A percentile compares a stretch with the other conserved stretches of the same genome.
These are phyloP conservation scores for Noccaea caerulescens DNA, from an alignment of 345 rosid genomes.

Conservation along the genomic window DNA sequence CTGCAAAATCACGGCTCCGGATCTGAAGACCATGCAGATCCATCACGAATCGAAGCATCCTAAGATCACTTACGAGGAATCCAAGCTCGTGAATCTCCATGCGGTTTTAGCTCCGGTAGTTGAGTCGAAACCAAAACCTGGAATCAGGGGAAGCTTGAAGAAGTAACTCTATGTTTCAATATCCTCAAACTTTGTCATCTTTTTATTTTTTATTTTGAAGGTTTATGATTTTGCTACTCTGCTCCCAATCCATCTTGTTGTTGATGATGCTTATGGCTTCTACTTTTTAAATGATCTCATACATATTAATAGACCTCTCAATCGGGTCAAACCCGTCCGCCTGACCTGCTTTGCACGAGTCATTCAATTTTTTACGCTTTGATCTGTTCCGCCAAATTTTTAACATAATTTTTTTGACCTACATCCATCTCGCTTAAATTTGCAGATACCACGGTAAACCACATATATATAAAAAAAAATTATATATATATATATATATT, in stretches of 20 bases:
- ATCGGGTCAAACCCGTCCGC: too few relatives aligned
- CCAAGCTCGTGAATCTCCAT: conserved; percentile 69
- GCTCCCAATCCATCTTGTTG: conserved; percentile 17
- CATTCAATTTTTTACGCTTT: too few relatives aligned
- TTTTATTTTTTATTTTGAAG: background rate
- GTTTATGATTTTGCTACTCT: background rate
- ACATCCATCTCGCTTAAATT: too few relatives aligned
- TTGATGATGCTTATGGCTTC: conserved; percentile 30
- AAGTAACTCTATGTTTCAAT: conserved; percentile 42
- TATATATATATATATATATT: too few relatives aligned
- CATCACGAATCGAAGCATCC: conserved; percentile 95
- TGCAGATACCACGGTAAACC: too few relatives aligned
- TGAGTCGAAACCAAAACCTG: conserved; percentile 53
- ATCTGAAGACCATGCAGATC: conserved; percentile 84
- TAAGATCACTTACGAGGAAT: conserved; percentile 73
- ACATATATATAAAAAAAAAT: too few relatives aligned
- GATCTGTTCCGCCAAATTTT: too few relatives aligned
- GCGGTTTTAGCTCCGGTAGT: conserved; percentile 9
- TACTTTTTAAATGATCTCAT: conserved; percentile 23
- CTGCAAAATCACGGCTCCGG: conserved; percentile 81
- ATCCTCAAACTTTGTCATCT: conserved; percentile 1
- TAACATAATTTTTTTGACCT: too few relatives aligned
- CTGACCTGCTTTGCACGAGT: too few relatives aligned
- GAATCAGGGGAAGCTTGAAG: conserved; percentile 60
- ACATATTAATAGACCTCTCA: too few relatives aligned